Percentiles rank a stretch among this genome's conserved stretches.
These are phyloP conservation scores for Tolypocladium paradoxum DNA, from an alignment of 2,329 filamentous ascomycete species.

Conservation along the genomic window DNA sequence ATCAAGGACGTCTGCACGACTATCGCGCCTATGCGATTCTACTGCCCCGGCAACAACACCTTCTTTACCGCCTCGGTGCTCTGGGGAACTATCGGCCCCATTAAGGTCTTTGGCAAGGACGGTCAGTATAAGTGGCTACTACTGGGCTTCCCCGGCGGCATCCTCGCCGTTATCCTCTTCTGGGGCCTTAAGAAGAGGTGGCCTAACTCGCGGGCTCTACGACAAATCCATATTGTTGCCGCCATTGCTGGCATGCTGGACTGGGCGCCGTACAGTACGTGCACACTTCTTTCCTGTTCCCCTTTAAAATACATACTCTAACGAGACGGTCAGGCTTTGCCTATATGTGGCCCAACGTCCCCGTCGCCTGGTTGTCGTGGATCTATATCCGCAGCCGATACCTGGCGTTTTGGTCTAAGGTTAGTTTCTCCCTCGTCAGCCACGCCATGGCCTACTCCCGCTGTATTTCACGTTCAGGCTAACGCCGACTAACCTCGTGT, in stretches of 20 bases:
- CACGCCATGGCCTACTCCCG: no score
- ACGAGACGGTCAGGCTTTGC: slow-evolving; percentile 14
- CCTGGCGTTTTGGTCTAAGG: slow-evolving; percentile 38
- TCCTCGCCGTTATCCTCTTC: slow-evolving; percentile 22
- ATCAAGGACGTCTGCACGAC: slow-evolving; percentile 26
- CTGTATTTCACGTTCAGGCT: no score
- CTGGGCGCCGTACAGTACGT: slow-evolving; percentile 30
- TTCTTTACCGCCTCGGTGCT: slow-evolving; percentile 29
- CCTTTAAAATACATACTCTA: background rate
- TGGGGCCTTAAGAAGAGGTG: slow-evolving; percentile 23
- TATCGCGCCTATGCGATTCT: slow-evolving; percentile 23
- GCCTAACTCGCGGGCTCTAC: slow-evolving; percentile 18
- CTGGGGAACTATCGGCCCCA: slow-evolving; percentile 29
- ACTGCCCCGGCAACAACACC: slow-evolving; percentile 25
- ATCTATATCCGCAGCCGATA: slow-evolving; percentile 33
- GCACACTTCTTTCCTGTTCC: background rate
- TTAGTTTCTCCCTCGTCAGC: slow-evolving; percentile 37
- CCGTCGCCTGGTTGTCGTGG: slow-evolving; percentile 36
- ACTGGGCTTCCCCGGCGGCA: slow-evolving; percentile 28
- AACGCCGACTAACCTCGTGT: background rate
- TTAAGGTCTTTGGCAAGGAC: slow-evolving; percentile 22
- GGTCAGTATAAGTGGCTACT: slow-evolving; percentile 27
- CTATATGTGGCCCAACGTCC: slow-evolving; percentile 36
- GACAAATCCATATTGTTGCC: slow-evolving; percentile 32
- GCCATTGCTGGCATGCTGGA: slow-evolving; percentile 27